Evolutionary conservation across 495 filamentous ascomycete genomes (phyloP).

Genomic region (Penicillium fimorum): DNA sequence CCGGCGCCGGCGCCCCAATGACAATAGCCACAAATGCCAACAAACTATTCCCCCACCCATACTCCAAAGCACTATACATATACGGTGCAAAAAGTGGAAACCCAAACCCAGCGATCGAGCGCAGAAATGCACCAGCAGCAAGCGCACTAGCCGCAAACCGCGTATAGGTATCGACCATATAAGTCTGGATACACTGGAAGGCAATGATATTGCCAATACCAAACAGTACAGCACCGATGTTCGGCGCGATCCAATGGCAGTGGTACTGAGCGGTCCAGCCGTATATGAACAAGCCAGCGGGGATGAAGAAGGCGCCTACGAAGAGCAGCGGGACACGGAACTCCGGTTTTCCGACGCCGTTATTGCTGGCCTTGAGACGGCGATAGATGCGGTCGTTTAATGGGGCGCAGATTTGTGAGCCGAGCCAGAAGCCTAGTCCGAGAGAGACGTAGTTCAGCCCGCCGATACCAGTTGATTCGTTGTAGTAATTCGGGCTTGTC

Average conservation of each 20-base stretch:
- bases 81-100: slow-evolving; percentile 75
- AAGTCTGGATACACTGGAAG: slow-evolving; percentile 72
- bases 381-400: slow-evolving; percentile 67
- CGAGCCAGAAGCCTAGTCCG: slow-evolving; percentile 65
- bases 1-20: slow-evolving; percentile 58
- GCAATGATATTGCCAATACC: slow-evolving; percentile 57
- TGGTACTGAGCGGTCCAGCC: slow-evolving; percentile 65
- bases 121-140: slow-evolving; percentile 63
- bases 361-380: slow-evolving; percentile 57
- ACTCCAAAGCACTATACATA: slow-evolving; percentile 57
- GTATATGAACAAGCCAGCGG: slow-evolving; percentile 67
- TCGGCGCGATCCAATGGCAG: slow-evolving; percentile 69
- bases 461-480: slow-evolving; percentile 58
- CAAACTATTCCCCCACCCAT: slow-evolving; percentile 65
- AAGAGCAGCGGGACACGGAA: slow-evolving; percentile 66
- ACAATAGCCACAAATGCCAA: slow-evolving; percentile 54
- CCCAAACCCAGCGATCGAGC: slow-evolving; percentile 67
- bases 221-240: slow-evolving; percentile 65
- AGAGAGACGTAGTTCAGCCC: slow-evolving; percentile 72
- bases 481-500: slow-evolving; percentile 52
- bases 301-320: slow-evolving; percentile 56
- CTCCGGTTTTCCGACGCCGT: slow-evolving; percentile 58
- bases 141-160: slow-evolving; percentile 72
- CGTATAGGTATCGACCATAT: slow-evolving; percentile 75
- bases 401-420: slow-evolving; percentile 60